A percentile compares a stretch with the other conserved stretches of the same genome.
Evolutionary conservation across 345 rosid genomes (phyloP).

Genomic region (Sisymbrium altissimum): DNA sequence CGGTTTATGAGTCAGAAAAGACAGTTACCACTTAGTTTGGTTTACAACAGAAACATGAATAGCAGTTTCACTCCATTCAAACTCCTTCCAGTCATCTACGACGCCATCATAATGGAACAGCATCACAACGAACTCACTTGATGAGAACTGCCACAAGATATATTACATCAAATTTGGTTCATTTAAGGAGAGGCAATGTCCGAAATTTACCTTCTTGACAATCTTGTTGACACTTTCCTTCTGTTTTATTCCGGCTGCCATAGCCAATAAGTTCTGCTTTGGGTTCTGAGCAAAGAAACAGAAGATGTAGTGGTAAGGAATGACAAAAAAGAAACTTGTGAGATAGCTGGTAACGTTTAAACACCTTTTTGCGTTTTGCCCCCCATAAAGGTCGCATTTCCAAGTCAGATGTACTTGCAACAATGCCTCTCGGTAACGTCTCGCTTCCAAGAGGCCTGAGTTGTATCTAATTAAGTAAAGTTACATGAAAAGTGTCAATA

Average conservation of each 20-base stretch:
- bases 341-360: neutral
- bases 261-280: constrained; percentile 60
- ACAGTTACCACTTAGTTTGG: constrained; percentile 78
- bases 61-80: constrained; percentile 59
- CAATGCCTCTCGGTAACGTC: constrained; percentile 63
- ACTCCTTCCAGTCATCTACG: constrained; percentile 68
- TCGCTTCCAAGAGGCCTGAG: constrained; percentile 43
- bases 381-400: constrained; percentile 71
- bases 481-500: neutral
- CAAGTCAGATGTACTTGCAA: constrained; percentile 60
- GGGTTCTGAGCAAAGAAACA: constrained; percentile 36
- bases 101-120: constrained; percentile 76
- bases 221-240: constrained; percentile 65
- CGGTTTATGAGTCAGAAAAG: neutral
- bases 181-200: neutral
- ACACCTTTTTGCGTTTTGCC: constrained; percentile 38
- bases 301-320: neutral
- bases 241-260: constrained; percentile 72
- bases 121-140: constrained; percentile 60
- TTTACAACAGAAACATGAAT: constrained; percentile 63
- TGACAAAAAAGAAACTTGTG: neutral
- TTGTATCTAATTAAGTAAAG: constrained; percentile 35
- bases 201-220: constrained; percentile 52
- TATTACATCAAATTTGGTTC: neutral
- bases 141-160: constrained; percentile 48